Base-by-base conservation (phyloP, 2,329 filamentous ascomycete genomes). In the Colletotrichum incanum region DNA sequence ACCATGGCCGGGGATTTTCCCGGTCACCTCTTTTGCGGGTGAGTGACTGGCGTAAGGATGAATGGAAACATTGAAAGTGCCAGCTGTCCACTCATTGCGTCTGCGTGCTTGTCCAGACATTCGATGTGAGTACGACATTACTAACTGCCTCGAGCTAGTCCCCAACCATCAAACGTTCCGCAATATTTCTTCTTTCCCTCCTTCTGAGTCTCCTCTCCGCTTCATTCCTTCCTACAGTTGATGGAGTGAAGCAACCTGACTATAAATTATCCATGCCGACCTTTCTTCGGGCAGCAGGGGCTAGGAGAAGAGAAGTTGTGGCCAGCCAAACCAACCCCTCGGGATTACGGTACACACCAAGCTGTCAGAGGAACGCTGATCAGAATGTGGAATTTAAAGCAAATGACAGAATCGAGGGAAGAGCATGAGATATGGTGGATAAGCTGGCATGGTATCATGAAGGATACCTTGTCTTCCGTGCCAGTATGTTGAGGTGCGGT, bases 281-380 rank as follows among this genome's bases (percentile, higher is more conserved):
- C 3, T 14, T 26, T 26, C 34, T 50, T 31, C 31, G 18, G 18
- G 16, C 1, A 14, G 2, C 31, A 18, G 7, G 9, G 14, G 11
- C 31, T 50, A 2, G 23, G n/a, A 9, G 23, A n/a, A 34, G 12
- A 18, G 55, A 26, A 20, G n/a, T 41, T 28, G 55, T 7, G n/a
- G 37, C 9, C n/a, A 41, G n/a, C 11, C 34, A 39, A 14, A 8
- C 23, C 34, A 62, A 28, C 14, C 9, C n/a, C 31, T 26, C 47
- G 34, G 60, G 37, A 47, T 3, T 3, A 26, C 34, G 47, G 49
- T 34, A 52, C 20, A 50, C 31, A 39, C 16, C 6, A 26, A 63
- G 45, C 18, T 39, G 60, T 63, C n/a, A 63, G 31, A 63, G 23
- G 31, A 52, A 20, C 34, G 60, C 45, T 50, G 60, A 31, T 63